Conservation (phyloP, 78 protist species). For the Dictyostelium firmibasis region DNA sequence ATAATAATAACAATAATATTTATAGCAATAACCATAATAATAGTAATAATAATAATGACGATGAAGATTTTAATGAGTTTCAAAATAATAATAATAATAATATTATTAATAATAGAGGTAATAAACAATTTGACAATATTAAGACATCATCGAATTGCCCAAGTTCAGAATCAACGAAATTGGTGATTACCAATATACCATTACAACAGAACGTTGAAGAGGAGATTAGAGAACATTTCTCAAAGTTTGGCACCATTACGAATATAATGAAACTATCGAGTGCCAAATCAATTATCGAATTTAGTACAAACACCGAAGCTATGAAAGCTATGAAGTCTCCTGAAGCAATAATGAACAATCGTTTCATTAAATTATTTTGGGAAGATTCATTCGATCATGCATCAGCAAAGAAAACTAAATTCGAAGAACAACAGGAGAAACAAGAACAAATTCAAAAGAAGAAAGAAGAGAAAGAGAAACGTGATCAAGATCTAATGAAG, state of each 20-base stretch:
- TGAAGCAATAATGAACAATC: conserved; percentile 74
- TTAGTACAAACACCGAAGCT: conserved; percentile 24
- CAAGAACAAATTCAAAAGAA: conserved; percentile 12
- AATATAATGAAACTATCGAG: conserved; percentile 35
- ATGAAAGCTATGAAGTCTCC: conserved; percentile 75
- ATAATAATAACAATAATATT: background rate
- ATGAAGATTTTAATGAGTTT: background rate
- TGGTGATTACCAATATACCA: conserved; percentile 57
- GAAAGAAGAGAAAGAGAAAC: conserved; percentile 54
- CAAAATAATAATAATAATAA: background rate
- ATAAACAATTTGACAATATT: background rate
- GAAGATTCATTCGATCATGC: background rate
- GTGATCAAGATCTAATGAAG: background rate
- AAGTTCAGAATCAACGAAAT: conserved; percentile 25
- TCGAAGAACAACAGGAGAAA: conserved; percentile 70
- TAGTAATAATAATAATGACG: background rate
- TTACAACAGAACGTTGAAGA: conserved; percentile 17
- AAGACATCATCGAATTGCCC: conserved; percentile 51
- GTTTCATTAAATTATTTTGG: conserved; percentile 74
- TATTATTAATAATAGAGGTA: background rate
- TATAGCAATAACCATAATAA: background rate
- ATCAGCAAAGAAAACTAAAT: conserved; percentile 52
- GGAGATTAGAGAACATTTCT: conserved; percentile 35
- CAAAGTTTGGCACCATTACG: conserved; percentile 44
- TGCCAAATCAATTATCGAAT: conserved; percentile 1